Evolutionary conservation across 441 rosid species (phyloP).

Genomic region (Raphanus hybrid): DNA sequence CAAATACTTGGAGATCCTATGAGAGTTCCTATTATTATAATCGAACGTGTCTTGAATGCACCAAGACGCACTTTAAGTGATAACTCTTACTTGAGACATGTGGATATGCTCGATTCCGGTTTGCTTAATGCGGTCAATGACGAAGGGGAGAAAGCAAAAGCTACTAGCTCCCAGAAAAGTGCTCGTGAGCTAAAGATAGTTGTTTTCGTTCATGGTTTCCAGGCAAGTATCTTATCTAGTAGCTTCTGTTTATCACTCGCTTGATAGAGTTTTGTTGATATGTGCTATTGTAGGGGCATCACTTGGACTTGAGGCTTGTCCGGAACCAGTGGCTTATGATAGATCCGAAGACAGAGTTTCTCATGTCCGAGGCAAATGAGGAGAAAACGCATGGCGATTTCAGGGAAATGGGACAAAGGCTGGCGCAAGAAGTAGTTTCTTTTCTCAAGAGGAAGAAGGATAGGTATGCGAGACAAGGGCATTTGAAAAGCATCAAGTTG

Average conservation of each 20-base stretch:
- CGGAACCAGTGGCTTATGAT: constrained; percentile 98
- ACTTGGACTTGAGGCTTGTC: constrained; percentile 89
- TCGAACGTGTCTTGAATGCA: constrained; percentile 84
- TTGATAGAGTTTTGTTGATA: neutral
- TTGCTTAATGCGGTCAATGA: constrained; percentile 40
- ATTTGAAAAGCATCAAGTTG: constrained; percentile 65
- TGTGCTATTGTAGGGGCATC: constrained; percentile 72
- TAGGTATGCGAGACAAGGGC: constrained; percentile 67
- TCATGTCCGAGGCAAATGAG: constrained; percentile 96
- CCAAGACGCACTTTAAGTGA: constrained; percentile 80
- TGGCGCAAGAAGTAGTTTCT: constrained; percentile 83
- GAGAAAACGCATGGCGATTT: constrained; percentile 92
- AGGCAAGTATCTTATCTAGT: constrained; percentile 56
- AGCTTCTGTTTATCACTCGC: neutral
- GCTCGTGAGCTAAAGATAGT: constrained; percentile 74
- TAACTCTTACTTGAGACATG: constrained; percentile 70
- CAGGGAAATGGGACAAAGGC: constrained; percentile 91
- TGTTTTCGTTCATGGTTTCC: constrained; percentile 97
- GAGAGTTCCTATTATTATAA: constrained; percentile 77
- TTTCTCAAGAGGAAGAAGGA: constrained; percentile 86
- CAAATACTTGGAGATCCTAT: constrained; percentile 82
- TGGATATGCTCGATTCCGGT: constrained; percentile 58
- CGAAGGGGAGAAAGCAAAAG: constrained; percentile 46
- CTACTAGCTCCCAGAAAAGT: constrained; percentile 41
- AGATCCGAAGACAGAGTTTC: constrained; percentile 89